phyloP scores from a whole-genome alignment of 495 filamentous ascomycete species.

The Extremus antarcticus region DNA sequence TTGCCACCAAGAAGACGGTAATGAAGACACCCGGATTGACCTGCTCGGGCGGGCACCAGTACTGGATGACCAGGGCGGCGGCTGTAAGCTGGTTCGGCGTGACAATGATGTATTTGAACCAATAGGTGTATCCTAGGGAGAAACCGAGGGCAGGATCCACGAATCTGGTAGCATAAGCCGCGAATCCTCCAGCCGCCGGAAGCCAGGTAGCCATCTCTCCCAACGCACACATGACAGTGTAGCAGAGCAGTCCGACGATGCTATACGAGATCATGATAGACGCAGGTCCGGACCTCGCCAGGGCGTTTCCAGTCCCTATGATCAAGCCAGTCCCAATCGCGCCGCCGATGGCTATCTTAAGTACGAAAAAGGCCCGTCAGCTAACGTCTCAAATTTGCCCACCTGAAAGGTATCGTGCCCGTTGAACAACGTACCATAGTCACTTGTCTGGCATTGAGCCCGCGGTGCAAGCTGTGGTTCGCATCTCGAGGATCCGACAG shows the following conservation, averaged over 20 bases:
- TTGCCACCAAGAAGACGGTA: conserved; percentile 34
- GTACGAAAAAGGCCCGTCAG: no score
- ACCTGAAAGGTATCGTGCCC: no score
- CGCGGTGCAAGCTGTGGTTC: conserved; percentile 39
- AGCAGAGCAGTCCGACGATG: conserved; percentile 49
- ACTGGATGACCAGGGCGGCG: conserved; percentile 12
- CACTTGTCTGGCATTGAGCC: conserved; percentile 55
- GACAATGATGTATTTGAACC: conserved; percentile 29
- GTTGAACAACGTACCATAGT: no score
- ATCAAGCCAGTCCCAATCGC: conserved; percentile 62
- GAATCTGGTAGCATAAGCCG: conserved; percentile 48
- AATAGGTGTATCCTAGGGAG: conserved; percentile 42
- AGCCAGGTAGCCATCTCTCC: conserved; percentile 56
- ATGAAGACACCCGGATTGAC: conserved; percentile 42
- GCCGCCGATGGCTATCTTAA: conserved; percentile 81
- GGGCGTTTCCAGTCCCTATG: conserved; percentile 28
- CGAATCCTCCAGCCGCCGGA: conserved; percentile 45
- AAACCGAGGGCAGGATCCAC: conserved; percentile 55
- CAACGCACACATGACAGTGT: conserved; percentile 48
- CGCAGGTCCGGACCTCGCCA: conserved; percentile 39
- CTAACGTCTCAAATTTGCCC: no score
- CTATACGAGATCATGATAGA: conserved; percentile 59
- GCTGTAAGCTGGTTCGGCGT: conserved; percentile 23
- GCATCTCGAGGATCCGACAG: conserved; percentile 13
- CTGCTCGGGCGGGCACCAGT: conserved; percentile 43